These are phyloP conservation scores for Calcarisporium arbuscula DNA, from an alignment of 2,329 filamentous ascomycete species.

Conservation along the genomic window DNA sequence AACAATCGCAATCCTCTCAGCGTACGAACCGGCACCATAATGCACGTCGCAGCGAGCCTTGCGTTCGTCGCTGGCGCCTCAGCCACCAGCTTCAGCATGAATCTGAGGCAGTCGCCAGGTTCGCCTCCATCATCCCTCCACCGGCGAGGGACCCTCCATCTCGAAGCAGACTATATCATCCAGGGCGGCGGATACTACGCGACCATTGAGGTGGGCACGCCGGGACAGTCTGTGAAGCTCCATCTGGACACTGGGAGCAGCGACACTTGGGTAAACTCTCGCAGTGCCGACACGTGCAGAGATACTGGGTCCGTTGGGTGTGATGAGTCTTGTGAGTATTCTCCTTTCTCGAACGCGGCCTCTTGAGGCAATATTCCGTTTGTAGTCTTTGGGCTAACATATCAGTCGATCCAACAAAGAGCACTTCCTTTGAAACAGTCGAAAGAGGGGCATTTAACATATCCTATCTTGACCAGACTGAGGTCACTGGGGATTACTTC, in stretches of 20 bases:
- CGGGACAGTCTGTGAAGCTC: slow-evolving; percentile 38
- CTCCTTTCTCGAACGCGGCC: too few species aligned
- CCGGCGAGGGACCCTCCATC: slow-evolving; percentile 15
- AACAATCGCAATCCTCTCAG: too few species aligned
- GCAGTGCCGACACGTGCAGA: neutral
- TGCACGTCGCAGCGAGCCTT: too few species aligned
- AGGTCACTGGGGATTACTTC: neutral
- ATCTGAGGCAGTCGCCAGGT: too few species aligned
- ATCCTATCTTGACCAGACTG: neutral
- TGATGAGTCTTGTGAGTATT: too few species aligned
- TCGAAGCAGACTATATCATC: slow-evolving; percentile 36
- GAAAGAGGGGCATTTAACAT: neutral
- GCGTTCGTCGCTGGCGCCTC: too few species aligned
- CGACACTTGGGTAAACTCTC: slow-evolving; percentile 43
- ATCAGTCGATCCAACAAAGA: neutral
- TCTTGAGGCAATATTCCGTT: too few species aligned
- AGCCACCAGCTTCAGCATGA: too few species aligned
- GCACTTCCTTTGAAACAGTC: neutral
- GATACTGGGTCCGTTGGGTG: slow-evolving; percentile 10
- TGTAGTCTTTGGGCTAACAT: too few species aligned
- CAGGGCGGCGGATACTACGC: slow-evolving; percentile 42
- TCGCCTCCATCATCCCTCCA: slow-evolving; percentile 11
- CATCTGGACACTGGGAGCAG: slow-evolving; percentile 50
- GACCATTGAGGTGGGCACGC: slow-evolving; percentile 45
- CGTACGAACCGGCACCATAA: too few species aligned